These are phyloP conservation scores for Anthracocystis panici-leucophaei DNA, from an alignment of 1,284 basidiomycete genomes.

Conservation along the genomic window DNA sequence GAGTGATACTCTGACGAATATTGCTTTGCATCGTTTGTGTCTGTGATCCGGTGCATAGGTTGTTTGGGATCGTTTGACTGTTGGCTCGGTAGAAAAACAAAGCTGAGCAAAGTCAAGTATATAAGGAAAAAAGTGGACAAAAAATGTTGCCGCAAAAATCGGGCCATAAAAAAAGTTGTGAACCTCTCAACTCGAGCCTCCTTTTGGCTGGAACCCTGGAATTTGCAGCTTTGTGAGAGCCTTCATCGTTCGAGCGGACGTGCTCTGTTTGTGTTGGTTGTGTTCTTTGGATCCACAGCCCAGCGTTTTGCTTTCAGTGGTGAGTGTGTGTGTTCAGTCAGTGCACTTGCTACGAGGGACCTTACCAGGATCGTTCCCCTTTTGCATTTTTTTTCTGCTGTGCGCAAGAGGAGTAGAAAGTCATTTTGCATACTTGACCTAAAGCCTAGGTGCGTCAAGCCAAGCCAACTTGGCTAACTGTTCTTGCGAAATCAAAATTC, in stretches of 20 bases:
- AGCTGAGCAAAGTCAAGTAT: too few species aligned
- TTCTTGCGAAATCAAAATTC: too few species aligned
- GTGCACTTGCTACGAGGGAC: not conserved
- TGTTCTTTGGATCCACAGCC: not conserved
- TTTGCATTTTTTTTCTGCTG: too few species aligned
- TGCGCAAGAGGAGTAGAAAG: conserved; percentile 1
- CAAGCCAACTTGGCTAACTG: conserved; percentile 15
- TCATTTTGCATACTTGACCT: conserved; percentile 29
- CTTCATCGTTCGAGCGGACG: too few species aligned
- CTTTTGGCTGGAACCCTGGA: conserved; percentile 6
- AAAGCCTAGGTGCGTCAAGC: conserved; percentile 36
- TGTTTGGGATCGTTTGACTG: too few species aligned
- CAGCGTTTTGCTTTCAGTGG: not conserved
- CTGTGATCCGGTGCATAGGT: too few species aligned
- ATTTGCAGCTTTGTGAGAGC: not conserved
- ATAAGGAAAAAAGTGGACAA: too few species aligned
- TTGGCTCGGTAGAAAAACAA: too few species aligned
- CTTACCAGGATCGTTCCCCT: conserved; percentile 22
- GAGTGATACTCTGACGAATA: too few species aligned
- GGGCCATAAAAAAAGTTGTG: conserved; percentile 8
- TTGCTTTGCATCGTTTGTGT: too few species aligned
- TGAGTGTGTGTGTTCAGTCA: not conserved
- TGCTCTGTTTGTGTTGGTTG: not conserved
- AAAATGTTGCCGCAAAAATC: not conserved
- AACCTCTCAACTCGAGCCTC: not conserved